Conservation (phyloP, 2,329 filamentous ascomycete genomes). For the Colletotrichum sp. region DNA sequence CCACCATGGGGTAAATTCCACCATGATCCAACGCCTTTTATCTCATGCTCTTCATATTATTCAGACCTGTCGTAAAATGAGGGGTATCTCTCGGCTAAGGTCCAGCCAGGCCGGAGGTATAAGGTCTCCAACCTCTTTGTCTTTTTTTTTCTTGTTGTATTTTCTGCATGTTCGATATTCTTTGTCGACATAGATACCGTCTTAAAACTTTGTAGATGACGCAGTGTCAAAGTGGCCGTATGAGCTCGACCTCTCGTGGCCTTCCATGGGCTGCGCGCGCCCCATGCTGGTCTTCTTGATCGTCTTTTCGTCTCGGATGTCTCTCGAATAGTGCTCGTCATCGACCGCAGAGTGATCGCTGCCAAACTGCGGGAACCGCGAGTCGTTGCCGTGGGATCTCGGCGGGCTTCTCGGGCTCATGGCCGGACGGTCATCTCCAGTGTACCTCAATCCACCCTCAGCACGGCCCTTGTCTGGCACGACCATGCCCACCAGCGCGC, state of each 20-base stretch:
- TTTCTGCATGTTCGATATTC: not conserved
- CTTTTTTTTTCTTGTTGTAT: not conserved
- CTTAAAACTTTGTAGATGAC: constrained; percentile 15
- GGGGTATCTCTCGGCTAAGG: constrained; percentile 22
- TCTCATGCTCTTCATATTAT: constrained; percentile 11
- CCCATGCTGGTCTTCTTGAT: constrained; percentile 20
- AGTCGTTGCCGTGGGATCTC: constrained; percentile 13
- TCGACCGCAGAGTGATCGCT: constrained; percentile 17
- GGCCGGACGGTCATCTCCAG: constrained; percentile 32
- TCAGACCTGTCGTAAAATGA: constrained; percentile 21
- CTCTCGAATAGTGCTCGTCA: constrained; percentile 22
- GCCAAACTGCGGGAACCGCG: constrained; percentile 19
- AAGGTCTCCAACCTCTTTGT: not conserved
- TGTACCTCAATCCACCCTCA: constrained; percentile 59
- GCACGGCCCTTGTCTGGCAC: constrained; percentile 63
- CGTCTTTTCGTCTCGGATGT: constrained; percentile 31
- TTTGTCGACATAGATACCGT: not conserved
- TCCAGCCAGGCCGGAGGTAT: constrained; percentile 21
- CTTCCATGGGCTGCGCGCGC: constrained; percentile 28
- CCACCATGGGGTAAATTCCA: not conserved
- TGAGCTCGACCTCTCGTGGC: constrained; percentile 38
- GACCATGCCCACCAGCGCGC: constrained; percentile 67
- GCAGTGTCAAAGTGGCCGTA: constrained; percentile 36
- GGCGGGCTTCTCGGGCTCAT: constrained; percentile 29
- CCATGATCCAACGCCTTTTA: constrained; percentile 1